phyloP scores from a whole-genome alignment of 106 monocot species.

The Dendrobium huoshanense region DNA sequence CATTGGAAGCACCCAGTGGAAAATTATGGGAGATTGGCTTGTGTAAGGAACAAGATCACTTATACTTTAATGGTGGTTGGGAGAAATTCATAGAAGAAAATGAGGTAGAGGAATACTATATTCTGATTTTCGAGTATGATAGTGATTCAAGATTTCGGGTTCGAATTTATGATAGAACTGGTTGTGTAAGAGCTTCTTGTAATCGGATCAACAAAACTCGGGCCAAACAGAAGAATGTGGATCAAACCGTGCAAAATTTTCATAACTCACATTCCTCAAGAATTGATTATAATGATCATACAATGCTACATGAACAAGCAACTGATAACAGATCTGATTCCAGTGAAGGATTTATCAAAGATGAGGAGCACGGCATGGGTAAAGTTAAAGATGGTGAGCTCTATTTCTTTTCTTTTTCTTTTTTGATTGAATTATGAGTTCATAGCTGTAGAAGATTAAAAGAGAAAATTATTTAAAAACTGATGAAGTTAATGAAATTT shows the following conservation, averaged over 20 bases:
- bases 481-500: not conserved
- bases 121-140: not conserved
- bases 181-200: not conserved
- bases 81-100: not conserved
- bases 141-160: not conserved
- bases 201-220: not conserved
- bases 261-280: not conserved
- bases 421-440: not conserved
- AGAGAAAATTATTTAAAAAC: too few relatives aligned
- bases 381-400: not conserved
- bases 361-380: too few relatives aligned
- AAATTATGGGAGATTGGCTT: not conserved
- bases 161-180: not conserved
- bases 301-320: not conserved
- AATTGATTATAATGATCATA: not conserved
- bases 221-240: not conserved
- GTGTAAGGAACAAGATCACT: not conserved
- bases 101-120: not conserved
- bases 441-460: not conserved
- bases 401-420: not conserved
- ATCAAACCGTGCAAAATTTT: not conserved
- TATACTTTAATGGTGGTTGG: not conserved
- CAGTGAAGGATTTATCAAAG: too few relatives aligned
- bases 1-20: not conserved
- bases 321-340: too few relatives aligned